A percentile compares a stretch with the other conserved stretches of the same genome.
These are phyloP conservation scores for Neofusicoccum umdonicola DNA, from an alignment of 2,329 filamentous ascomycete genomes.

Conservation along the genomic window DNA sequence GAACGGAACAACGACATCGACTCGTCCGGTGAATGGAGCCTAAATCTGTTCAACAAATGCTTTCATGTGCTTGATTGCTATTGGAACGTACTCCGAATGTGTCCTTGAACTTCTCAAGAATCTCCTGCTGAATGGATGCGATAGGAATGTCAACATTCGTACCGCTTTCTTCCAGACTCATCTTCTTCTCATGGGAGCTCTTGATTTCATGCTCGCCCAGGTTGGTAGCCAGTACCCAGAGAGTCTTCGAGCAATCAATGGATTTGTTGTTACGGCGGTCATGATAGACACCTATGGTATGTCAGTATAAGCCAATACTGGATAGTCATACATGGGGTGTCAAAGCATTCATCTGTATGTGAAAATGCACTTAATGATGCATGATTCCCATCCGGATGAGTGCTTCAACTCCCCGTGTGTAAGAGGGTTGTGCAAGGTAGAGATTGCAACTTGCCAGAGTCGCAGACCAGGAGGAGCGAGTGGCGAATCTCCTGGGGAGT, in stretches of 20 bases:
- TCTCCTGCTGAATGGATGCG: constrained; percentile 23
- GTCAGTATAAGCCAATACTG: not conserved
- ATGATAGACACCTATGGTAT: constrained; percentile 30
- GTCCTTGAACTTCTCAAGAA: constrained; percentile 26
- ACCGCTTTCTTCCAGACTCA: constrained; percentile 22
- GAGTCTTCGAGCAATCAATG: constrained; percentile 45
- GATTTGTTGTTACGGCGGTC: constrained; percentile 37
- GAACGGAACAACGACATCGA: constrained; percentile 45
- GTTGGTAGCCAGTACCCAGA: constrained; percentile 53
- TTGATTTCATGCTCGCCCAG: constrained; percentile 41
- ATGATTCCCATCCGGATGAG: no score
- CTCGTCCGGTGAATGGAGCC: constrained; percentile 43
- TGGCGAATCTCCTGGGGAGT: constrained; percentile 41
- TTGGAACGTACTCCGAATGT: constrained; percentile 19
- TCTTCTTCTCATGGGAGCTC: constrained; percentile 37
- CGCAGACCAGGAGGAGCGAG: constrained; percentile 45
- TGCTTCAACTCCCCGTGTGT: no score
- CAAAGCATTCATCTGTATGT: no score
- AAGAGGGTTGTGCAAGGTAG: no score
- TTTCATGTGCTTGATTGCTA: not conserved
- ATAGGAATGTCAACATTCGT: constrained; percentile 21
- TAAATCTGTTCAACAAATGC: constrained; percentile 17
- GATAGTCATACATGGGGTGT: no score
- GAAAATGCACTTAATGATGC: no score
- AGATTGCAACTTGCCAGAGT: constrained; percentile 35